These are phyloP conservation scores for Bolboschoenus planiculmis DNA, from an alignment of 176 grass and related monocot genomes.

Conservation along the genomic window DNA sequence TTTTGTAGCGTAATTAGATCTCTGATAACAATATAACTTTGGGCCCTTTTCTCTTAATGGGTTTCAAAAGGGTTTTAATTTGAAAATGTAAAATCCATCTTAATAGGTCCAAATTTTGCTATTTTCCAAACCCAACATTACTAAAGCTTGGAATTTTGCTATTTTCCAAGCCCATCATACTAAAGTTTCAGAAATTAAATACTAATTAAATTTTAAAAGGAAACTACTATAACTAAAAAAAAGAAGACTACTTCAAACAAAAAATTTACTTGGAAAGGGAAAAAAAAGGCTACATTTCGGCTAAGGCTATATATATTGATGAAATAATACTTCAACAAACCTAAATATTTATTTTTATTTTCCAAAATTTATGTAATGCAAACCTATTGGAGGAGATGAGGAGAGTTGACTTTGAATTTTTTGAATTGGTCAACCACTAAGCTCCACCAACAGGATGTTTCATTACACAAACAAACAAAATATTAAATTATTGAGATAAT, in stretches of 20 bases:
- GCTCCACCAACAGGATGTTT: background rate
- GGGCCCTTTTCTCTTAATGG: background rate
- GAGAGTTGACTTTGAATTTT: background rate
- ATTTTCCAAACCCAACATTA: too few relatives aligned
- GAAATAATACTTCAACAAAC: background rate
- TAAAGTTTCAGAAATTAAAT: background rate
- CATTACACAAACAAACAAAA: background rate
- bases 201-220: background rate
- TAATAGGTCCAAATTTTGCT: too few relatives aligned
- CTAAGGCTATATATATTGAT: too few relatives aligned
- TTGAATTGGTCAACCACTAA: background rate
- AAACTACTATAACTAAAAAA: too few relatives aligned
- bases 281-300: too few relatives aligned
- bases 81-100: background rate
- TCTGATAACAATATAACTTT: background rate
- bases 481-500: background rate
- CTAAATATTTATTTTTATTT: background rate
- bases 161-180: background rate
- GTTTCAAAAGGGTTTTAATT: background rate
- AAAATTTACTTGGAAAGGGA: background rate
- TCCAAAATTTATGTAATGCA: background rate
- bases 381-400: background rate
- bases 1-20: background rate
- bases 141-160: background rate
- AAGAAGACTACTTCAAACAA: too few relatives aligned